Evolutionary conservation across 2,329 filamentous ascomycete species (phyloP).

Genomic region (Fusarium sp.): DNA sequence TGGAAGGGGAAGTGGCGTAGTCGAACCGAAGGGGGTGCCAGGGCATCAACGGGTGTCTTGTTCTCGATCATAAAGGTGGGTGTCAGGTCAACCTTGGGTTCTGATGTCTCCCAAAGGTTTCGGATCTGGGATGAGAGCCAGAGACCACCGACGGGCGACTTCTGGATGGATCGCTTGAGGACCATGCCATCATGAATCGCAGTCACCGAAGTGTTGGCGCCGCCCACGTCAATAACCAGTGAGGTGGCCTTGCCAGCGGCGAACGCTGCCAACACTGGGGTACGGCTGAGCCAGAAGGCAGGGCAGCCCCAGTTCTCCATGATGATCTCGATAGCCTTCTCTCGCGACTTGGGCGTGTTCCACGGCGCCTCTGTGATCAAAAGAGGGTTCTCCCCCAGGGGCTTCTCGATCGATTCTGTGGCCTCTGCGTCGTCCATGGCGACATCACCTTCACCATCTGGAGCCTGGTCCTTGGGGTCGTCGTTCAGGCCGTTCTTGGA

Average conservation of each 20-base stretch:
- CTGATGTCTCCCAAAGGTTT: constrained; percentile 75
- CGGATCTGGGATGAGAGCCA: constrained; percentile 92
- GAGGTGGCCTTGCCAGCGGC: constrained; percentile 93
- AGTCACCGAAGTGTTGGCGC: constrained; percentile 87
- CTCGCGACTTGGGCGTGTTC: constrained; percentile 87
- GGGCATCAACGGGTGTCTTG: constrained; percentile 90
- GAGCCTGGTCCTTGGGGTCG: constrained; percentile 64
- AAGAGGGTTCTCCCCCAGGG: constrained; percentile 87
- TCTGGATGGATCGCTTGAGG: constrained; percentile 87
- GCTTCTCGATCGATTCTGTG: constrained; percentile 71
- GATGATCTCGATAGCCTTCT: constrained; percentile 94
- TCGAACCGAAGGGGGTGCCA: constrained; percentile 79
- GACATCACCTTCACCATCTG: constrained; percentile 71
- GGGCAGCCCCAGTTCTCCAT: constrained; percentile 98
- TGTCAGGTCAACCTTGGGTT: constrained; percentile 77
- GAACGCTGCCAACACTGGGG: constrained; percentile 89
- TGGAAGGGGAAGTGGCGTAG: constrained; percentile 75
- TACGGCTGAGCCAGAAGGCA: constrained; percentile 92
- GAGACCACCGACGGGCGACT: constrained; percentile 86
- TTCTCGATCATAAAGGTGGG: constrained; percentile 90
- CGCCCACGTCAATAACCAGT: constrained; percentile 91
- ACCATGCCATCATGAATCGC: constrained; percentile 96
- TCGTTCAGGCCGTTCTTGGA: constrained; percentile 85
- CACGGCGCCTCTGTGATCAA: constrained; percentile 95
- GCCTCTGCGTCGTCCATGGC: constrained; percentile 62